Evolutionary conservation across 2,329 filamentous ascomycete genomes (phyloP).

Genomic region (Daldinia sp.): DNA sequence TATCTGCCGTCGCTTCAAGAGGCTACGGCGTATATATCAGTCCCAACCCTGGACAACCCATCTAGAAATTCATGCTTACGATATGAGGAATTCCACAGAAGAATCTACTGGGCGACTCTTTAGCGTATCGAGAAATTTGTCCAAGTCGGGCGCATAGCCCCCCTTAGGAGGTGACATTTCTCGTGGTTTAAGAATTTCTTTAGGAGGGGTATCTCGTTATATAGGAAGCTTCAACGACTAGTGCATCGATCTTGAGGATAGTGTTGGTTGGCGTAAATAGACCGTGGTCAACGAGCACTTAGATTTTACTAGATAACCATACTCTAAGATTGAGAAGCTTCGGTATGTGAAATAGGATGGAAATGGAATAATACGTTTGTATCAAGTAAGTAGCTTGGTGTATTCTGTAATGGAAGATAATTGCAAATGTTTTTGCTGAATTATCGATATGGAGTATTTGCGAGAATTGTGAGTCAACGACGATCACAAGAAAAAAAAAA

Average conservation of each 20-base stretch:
- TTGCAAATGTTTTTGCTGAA: not conserved
- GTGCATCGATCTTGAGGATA: slow-evolving; percentile 2
- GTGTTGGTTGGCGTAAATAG: slow-evolving; percentile 24
- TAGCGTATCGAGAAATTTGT: slow-evolving; percentile 80
- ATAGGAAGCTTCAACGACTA: slow-evolving; percentile 3
- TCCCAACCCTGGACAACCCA: slow-evolving; percentile 15
- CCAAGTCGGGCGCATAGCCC: slow-evolving; percentile 74
- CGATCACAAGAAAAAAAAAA: slow-evolving; percentile 1
- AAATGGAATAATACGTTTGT: not conserved
- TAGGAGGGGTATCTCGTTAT: slow-evolving; percentile 1
- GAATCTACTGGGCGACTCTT: slow-evolving; percentile 79
- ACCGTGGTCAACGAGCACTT: slow-evolving; percentile 5
- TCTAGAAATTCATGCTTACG: slow-evolving; percentile 60
- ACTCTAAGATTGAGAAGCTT: not conserved
- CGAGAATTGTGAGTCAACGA: not conserved
- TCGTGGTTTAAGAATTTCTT: not conserved
- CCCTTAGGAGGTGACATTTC: slow-evolving; percentile 65
- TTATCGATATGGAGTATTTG: slow-evolving; percentile 2
- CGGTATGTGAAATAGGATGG: not conserved
- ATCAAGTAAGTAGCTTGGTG: not conserved
- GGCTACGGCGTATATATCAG: slow-evolving; percentile 55
- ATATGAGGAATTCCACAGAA: slow-evolving; percentile 83
- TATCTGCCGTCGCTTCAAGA: slow-evolving; percentile 92
- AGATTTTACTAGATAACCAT: not conserved
- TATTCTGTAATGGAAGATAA: not conserved